Evolutionary conservation across 345 rosid species (phyloP), one percentile per base, ranked within the genome.

Genomic region (Boechera retrofracta): DNA sequence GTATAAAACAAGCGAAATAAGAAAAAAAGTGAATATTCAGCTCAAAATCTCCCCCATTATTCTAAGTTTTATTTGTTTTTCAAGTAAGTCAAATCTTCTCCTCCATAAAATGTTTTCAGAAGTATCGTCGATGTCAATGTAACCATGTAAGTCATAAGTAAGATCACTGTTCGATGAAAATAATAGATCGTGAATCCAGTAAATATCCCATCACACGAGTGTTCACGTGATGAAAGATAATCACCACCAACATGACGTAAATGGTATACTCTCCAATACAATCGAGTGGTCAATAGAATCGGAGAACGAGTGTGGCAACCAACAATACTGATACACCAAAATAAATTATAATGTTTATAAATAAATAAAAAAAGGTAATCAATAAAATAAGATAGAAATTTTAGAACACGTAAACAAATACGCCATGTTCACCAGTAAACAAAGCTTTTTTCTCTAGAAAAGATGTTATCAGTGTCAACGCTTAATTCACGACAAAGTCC

Each of bases 111-210:
- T 13, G 47, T 42, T 42, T 38, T 9, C 3, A 2, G 9, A 41
- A 41, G 4, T 11, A 11, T 41, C 5, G 2, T 45, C 18, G 24
- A 48, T 24, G 24, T 48, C 10, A 28, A 54, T 54, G 59, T 54
- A 26, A 28, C 53, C 2, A 54, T 54, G 59, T 12, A 26, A 54
- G 59, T 26, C 35, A 54, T 48, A 48, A 15, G 52, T 10, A 24
- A 11, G 35, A 54, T 54, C 35, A 54, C 5, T 54, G n/a, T 11
- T 11, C n/a, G 35, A 54, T 28, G 35, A 28, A 11, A 11, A 54
- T 28, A 54, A 21, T 21, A 28, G 59, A 54, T 54, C 59, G 59
- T 28, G 59, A 28, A 28, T 54, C 35, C 5, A 54, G 59, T 54
- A 54, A 28, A 54, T 54, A 54, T 54, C 8, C 35, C 10, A 48